Evolutionary conservation across 2,329 filamentous ascomycete species (phyloP).

Genomic region (Stagonosporopsis rhizophila): DNA sequence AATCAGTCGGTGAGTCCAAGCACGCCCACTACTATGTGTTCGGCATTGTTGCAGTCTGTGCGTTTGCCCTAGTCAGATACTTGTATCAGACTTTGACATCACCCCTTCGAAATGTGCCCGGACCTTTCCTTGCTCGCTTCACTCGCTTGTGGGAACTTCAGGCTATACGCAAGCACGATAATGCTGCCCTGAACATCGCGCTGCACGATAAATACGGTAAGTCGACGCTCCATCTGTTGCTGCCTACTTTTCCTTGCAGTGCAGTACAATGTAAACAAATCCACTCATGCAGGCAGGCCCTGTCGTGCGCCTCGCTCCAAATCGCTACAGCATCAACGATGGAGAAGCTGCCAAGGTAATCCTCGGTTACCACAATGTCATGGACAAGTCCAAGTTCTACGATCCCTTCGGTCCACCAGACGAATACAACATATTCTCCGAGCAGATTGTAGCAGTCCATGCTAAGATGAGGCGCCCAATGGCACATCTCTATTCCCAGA

Average conservation of each 20-base stretch:
- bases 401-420: conserved; percentile 26
- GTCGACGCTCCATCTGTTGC: neutral
- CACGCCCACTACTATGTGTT: neutral
- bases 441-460: conserved; percentile 45
- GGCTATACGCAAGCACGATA: conserved; percentile 46
- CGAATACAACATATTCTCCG: conserved; percentile 47
- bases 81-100: conserved; percentile 5
- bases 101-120: conserved; percentile 53
- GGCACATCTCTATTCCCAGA: conserved; percentile 50
- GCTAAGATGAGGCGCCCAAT: conserved; percentile 45
- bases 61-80: neutral
- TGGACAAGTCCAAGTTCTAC: conserved; percentile 33
- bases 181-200: conserved; percentile 49
- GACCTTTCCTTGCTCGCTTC: conserved; percentile 55
- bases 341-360: conserved; percentile 16
- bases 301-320: conserved; percentile 22
- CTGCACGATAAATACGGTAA: conserved; percentile 52
- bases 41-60: neutral
- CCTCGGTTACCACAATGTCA: conserved; percentile 15
- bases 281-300: conserved; percentile 13
- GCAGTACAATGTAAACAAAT: neutral
- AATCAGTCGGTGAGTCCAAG: neutral
- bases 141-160: conserved; percentile 55
- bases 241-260: neutral
- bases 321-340: conserved; percentile 25